Percentiles rank a stretch among this genome's conserved stretches.
phyloP scores from a whole-genome alignment of 495 filamentous ascomycete species.

The Penicillium cinerascens region DNA sequence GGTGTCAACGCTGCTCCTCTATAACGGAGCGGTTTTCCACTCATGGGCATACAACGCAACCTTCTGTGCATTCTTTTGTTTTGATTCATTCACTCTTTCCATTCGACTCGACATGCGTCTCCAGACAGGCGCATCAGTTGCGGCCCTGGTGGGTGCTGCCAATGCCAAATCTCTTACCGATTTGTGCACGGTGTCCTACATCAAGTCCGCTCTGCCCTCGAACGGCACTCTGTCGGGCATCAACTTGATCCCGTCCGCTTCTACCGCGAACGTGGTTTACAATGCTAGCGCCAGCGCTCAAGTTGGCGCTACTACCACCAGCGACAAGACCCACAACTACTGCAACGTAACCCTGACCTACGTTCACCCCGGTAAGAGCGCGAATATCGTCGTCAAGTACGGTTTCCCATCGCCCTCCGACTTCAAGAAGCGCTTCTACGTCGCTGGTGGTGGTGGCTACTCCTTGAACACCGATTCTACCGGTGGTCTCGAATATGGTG shows the following conservation, averaged over 20 bases:
- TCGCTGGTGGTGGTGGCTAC: conserved; percentile 35
- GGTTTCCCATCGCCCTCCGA: conserved; percentile 30
- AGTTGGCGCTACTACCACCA: conserved; percentile 3
- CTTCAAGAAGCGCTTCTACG: conserved; percentile 39
- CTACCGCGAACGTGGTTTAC: conserved; percentile 26
- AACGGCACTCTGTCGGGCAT: conserved; percentile 35
- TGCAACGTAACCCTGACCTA: conserved; percentile 38
- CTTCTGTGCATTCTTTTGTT: neutral
- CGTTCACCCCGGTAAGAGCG: conserved; percentile 31
- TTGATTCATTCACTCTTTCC: neutral
- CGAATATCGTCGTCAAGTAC: conserved; percentile 30
- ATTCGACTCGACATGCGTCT: conserved; percentile 21
- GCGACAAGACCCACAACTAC: conserved; percentile 27
- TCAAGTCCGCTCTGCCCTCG: conserved; percentile 27
- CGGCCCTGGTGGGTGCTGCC: conserved; percentile 26
- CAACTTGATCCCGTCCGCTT: conserved; percentile 26
- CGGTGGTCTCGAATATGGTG: conserved; percentile 39
- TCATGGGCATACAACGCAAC: neutral
- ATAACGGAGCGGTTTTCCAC: neutral
- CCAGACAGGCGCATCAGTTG: conserved; percentile 17
- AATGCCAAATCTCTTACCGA: conserved; percentile 28
- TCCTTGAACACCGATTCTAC: conserved; percentile 22
- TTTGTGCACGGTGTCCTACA: conserved; percentile 34
- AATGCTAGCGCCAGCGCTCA: conserved; percentile 17
- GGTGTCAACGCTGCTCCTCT: neutral